phyloP scores from a whole-genome alignment of 371 early-diverging fungal species.

The Quaeritorhiza haematococci region DNA sequence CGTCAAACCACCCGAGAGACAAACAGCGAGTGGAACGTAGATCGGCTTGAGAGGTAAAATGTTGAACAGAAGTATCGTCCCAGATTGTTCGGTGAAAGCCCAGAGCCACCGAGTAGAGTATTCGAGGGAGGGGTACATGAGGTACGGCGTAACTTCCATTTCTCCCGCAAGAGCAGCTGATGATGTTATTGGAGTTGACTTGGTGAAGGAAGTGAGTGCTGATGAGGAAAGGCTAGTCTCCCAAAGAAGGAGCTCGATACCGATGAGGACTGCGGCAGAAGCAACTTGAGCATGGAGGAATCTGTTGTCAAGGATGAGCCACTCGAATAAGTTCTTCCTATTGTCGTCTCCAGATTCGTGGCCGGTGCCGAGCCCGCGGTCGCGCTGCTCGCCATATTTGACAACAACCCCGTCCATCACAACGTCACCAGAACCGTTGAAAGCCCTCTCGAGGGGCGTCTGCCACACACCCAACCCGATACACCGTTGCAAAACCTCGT shows the following conservation, averaged over 20 bases:
- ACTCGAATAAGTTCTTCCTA: constrained; percentile 11
- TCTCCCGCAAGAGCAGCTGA: background rate
- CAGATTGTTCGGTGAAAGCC: constrained; percentile 18
- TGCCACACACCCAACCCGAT: constrained; percentile 23
- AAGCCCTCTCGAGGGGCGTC: constrained; percentile 22
- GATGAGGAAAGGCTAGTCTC: background rate
- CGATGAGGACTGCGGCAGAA: constrained; percentile 14
- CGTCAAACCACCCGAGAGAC: constrained; percentile 23
- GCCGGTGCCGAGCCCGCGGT: background rate
- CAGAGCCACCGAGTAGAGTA: constrained; percentile 27
- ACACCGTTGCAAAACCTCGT: constrained; percentile 16
- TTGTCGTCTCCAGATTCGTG: background rate
- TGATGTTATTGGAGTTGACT: no score
- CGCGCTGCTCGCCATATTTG: constrained; percentile 8
- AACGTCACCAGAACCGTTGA: constrained; percentile 19
- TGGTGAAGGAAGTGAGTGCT: no score
- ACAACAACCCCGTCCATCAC: constrained; percentile 11
- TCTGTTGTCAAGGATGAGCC: constrained; percentile 15
- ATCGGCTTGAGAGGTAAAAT: constrained; percentile 24
- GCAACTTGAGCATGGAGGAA: constrained; percentile 19
- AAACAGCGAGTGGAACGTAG: constrained; percentile 22
- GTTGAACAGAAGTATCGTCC: constrained; percentile 17
- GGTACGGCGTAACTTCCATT: constrained; percentile 18
- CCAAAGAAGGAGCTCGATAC: constrained; percentile 19
- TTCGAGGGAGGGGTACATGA: constrained; percentile 23